Conservation (phyloP, 805 yeast genomes). For the Wickerhamomyces chaumierensis region DNA sequence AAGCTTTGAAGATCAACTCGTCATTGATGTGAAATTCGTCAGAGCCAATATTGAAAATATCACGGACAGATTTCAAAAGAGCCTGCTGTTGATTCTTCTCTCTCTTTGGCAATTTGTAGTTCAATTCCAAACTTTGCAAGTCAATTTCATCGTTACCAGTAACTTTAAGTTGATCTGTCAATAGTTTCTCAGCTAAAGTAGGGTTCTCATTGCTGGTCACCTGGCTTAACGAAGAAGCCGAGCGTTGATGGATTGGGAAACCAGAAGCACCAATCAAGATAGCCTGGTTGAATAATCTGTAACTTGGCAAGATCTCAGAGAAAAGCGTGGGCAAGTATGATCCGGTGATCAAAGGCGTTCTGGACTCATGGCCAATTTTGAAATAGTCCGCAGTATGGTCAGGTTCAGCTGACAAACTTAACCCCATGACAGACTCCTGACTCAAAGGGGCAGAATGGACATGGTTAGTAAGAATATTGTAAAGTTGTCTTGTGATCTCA, state of each 20-base stretch:
- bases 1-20: conserved; percentile 49
- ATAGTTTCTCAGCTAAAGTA: background rate
- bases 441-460: conserved; percentile 29
- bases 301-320: conserved; percentile 43
- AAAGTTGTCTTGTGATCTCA: conserved; percentile 28
- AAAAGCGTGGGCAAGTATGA: conserved; percentile 56
- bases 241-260: conserved; percentile 12
- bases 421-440: conserved; percentile 45
- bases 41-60: conserved; percentile 51
- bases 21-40: conserved; percentile 43
- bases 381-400: conserved; percentile 34
- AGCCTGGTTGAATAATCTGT: conserved; percentile 42
- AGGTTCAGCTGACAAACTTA: conserved; percentile 58
- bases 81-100: conserved; percentile 30
- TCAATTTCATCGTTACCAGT: conserved; percentile 40
- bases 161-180: conserved; percentile 13
- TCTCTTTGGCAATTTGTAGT: conserved; percentile 9
- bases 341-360: conserved; percentile 50
- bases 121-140: conserved; percentile 16
- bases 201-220: conserved; percentile 1
- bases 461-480: conserved; percentile 35
- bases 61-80: conserved; percentile 45
- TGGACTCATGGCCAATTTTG: conserved; percentile 28
- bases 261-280: conserved; percentile 47
- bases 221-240: too few species aligned